phyloP scores from a whole-genome alignment of 441 rosid genomes.

The Croton setiger region DNA sequence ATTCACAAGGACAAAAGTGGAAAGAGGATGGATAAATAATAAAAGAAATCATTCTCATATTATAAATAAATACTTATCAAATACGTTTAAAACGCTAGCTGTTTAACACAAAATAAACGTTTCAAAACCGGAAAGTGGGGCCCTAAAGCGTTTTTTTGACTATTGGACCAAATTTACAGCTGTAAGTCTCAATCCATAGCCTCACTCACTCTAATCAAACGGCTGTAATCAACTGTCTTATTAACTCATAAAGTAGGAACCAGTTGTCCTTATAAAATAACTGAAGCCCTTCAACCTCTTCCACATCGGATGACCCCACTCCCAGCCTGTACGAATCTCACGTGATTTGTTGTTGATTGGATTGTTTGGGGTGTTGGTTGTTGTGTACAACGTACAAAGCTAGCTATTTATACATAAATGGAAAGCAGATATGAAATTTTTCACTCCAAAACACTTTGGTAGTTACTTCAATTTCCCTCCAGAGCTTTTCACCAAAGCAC shows the following conservation, averaged over 20 bases:
- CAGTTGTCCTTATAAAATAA: slow-evolving; percentile 11
- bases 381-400: no score
- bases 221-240: slow-evolving; percentile 30
- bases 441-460: no score
- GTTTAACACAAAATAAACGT: slow-evolving; percentile 41
- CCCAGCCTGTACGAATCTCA: slow-evolving; percentile 66
- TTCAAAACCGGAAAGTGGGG: slow-evolving; percentile 37
- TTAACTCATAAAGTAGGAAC: not conserved
- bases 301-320: slow-evolving; percentile 45
- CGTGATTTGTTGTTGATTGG: no score
- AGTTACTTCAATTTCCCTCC: no score
- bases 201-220: slow-evolving; percentile 29
- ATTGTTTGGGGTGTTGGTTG: no score
- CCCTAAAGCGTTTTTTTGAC: slow-evolving; percentile 25
- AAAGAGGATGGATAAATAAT: slow-evolving; percentile 1
- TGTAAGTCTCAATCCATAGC: slow-evolving; percentile 35
- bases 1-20: slow-evolving; percentile 17
- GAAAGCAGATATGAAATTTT: no score
- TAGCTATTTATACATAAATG: no score
- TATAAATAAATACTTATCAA: not conserved
- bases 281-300: slow-evolving; percentile 30
- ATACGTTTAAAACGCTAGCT: slow-evolving; percentile 60
- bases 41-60: slow-evolving; percentile 34
- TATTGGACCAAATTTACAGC: slow-evolving; percentile 34
- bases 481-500: no score